Base-by-base conservation (phyloP, 139 green algal genomes). In the Chlorella sp. region DNA sequence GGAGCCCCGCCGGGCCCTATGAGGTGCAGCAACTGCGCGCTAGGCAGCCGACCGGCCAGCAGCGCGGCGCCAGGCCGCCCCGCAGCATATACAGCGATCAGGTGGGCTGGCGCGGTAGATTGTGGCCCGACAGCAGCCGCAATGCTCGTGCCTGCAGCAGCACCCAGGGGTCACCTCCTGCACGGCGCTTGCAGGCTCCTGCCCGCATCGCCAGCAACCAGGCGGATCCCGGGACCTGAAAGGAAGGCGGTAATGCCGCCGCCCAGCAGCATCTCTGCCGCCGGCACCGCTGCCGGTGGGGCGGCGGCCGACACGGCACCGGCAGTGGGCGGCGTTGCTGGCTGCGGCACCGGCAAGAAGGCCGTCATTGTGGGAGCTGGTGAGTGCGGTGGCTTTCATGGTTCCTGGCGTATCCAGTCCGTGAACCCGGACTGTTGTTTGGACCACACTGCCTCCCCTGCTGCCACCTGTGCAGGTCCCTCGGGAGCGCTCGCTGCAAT, bases 351-450 rank as follows among this genome's bases (percentile, higher is more conserved):
- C 1, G 77, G 77, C 60, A 83, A 83, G 41, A 69, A 69, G 26
- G 77, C 77, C 28, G 77, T 83, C 0, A 30, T 83, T 5, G 58
- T 83, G 13, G 77, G 77, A 9, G 76, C 76, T 68, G 74, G 74
- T 38, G 44, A 68, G 48, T 40, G 8, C 3, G 26, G 13, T 46
- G 17, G 17, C n/a, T n/a, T n/a, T n/a, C n/a, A n/a, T n/a, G n/a
- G n/a, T n/a, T n/a, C n/a, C n/a, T n/a, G n/a, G n/a, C n/a, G n/a
- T n/a, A n/a, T n/a, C n/a, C n/a, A n/a, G n/a, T n/a, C n/a, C n/a
- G n/a, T n/a, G n/a, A n/a, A n/a, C n/a, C n/a, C n/a, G n/a, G n/a
- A n/a, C n/a, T n/a, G n/a, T n/a, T n/a, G n/a, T n/a, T n/a, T n/a
- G n/a, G n/a, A n/a, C n/a, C n/a, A n/a, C n/a, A n/a, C 51, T 60